A percentile compares a stretch with the other conserved stretches of the same genome.
phyloP scores from a whole-genome alignment of 306 rosid species.

The Amphicarpaea edgeworthii region DNA sequence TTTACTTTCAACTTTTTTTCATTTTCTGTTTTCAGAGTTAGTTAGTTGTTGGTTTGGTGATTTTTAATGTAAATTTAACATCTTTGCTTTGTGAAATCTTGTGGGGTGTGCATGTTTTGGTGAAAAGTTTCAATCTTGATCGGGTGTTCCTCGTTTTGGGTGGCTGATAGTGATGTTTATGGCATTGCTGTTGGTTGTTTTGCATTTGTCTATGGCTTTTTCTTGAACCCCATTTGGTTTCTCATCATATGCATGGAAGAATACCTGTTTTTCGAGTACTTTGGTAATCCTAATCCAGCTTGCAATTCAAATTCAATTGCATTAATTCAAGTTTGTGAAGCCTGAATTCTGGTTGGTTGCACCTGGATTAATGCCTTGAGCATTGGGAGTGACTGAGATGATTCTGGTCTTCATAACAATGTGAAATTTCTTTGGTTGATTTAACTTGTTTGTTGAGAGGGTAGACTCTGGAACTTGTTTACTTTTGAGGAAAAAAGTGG shows the following conservation, averaged over 20 bases:
- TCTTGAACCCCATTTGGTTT: slow-evolving; percentile 25
- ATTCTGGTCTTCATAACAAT: neutral
- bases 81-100: slow-evolving; percentile 5
- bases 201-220: neutral
- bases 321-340: slow-evolving; percentile 14
- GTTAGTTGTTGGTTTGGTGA: neutral
- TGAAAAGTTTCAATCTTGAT: slow-evolving; percentile 20
- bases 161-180: slow-evolving; percentile 3
- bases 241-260: neutral
- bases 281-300: neutral
- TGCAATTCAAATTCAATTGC: slow-evolving; percentile 23
- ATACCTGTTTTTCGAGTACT: neutral
- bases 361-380: neutral
- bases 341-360: slow-evolving; percentile 1
- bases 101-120: neutral
- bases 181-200: neutral
- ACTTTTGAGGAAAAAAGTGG: slow-evolving; percentile 3
- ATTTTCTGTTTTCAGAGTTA: neutral
- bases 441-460: slow-evolving; percentile 20
- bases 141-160: slow-evolving; percentile 19
- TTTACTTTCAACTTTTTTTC: neutral
- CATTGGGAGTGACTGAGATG: slow-evolving; percentile 1
- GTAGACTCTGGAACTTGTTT: slow-evolving; percentile 7
- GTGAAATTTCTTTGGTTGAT: slow-evolving; percentile 7
- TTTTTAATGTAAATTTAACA: slow-evolving; percentile 21